Base-by-base conservation (phyloP, 2,329 filamentous ascomycete genomes). In the Laburnicola sp. region DNA sequence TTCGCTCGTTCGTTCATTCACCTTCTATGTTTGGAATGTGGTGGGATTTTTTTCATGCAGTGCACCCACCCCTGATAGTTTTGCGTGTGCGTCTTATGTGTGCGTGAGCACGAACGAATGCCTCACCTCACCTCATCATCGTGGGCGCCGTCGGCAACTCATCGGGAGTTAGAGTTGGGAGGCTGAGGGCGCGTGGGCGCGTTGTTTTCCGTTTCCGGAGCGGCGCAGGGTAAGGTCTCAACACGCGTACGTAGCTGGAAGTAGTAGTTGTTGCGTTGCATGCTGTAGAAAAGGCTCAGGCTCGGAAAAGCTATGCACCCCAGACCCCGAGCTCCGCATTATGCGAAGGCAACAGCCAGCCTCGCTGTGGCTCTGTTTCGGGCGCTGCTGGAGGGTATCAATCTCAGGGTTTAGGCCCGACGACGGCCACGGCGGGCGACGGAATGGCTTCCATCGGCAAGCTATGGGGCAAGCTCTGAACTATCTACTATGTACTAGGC, bases 11-110 rank as follows among this genome's bases (percentile, higher is more conserved):
- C n/a, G n/a, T n/a, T n/a, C n/a, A 42, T 27, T 38, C 27, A 58
- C 57, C 60, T 63, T 51, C 60, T 57, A 51, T 55, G 44, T 56
- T 53, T 55, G 57, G 58, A 53, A n/a, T n/a, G n/a, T n/a, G n/a
- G n/a, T n/a, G n/a, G n/a, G n/a, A n/a, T n/a, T n/a, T n/a, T n/a
- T n/a, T n/a, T n/a, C n/a, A 53, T 46, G 39, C 32, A 11, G 22
- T 31, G 9, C 46, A 51, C 30, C 46, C 50, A 47, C 45, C 43
- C 26, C 26, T 30, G 42, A 26, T 34, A n/a, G n/a, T n/a, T n/a
- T n/a, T n/a, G n/a, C n/a, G n/a, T n/a, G n/a, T n/a, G n/a, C n/a
- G n/a, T n/a, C n/a, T n/a, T n/a, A n/a, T n/a, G n/a, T n/a, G n/a
- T n/a, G n/a, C n/a, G n/a, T 28, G 21, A 2, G 32, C 39, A 35